Base-by-base conservation (phyloP, 352 stramenopile genomes). In the Salisapilia sapeloensis region DNA sequence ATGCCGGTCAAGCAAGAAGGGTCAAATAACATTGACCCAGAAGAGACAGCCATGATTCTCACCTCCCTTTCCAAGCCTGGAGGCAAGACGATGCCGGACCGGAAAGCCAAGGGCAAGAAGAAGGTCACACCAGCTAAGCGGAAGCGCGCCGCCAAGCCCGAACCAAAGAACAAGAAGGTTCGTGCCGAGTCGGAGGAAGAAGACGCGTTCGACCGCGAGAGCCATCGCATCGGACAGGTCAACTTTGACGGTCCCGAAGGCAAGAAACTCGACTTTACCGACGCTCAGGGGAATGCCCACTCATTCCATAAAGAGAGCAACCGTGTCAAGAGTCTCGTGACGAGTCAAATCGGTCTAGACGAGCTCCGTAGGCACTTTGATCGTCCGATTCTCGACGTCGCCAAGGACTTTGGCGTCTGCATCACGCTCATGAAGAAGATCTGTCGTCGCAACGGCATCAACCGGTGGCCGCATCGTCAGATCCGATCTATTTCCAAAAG, bases 401-500 rank as follows among this genome's bases (percentile, higher is more conserved):
- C 75, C 15, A 84, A 86, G 49, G 65, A 85, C 38, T 91, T 91
- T 62, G 75, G 75, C 18, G 86, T 91, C 28, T 91, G 75, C 44
- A 91, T 91, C 48, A 91, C 75, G 40, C 59, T 91, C 25, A 91
- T 91, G 75, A 91, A 78, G 48, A 78, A 78, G 40, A 71, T 78
- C 29, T 78, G 62, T 17, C 56, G 62, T 8, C 59, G 60, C 37
- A 78, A 78, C 38, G 62, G 62, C 22, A 78, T 78, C 45, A 78
- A 78, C 37, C 62, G 62, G 22, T 78, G 62, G 62, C 62, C 62
- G 21, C 62, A 78, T 38, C 59, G 62, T 20, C 62, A 75, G 45
- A 78, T 78, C 42, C 71, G 75, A 10, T 86, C 69, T 42, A 46
- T 91, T 4, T 79, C 70, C 16, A 91, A 91, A 52, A 89, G 71